Evolutionary conservation across 306 rosid genomes (phyloP), one percentile per base, ranked within the genome.

Genomic region (Acacia crassicarpa): DNA sequence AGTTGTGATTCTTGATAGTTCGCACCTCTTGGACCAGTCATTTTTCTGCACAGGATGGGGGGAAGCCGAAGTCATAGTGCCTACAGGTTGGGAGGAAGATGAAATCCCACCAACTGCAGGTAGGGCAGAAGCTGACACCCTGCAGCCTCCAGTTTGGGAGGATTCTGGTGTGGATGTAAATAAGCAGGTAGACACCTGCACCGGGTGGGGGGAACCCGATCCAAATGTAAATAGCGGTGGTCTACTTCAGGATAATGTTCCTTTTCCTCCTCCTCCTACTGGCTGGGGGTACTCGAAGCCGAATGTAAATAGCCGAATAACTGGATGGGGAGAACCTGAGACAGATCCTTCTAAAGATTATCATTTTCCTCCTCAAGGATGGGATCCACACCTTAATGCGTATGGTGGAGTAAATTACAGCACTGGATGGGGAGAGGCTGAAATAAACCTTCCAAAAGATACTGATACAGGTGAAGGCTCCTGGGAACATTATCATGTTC

Each of bases 1-100:
- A 53, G 75, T 74, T 61, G 83, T 87, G 81, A 74, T 80, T 80
- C 56, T 88, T 2, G 86, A 83, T 6, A 73, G 84, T 67, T 32
- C 87, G 41, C 87, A 85, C 53, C 80, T 78, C 63, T 54, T 84
- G 68, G 86, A 88, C 74, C 93, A 83, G 74, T 32, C 87, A 5
- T 27, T 89, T 77, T 33, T 80, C 15, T 65, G 80, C 65, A 78
- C 87, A 0, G 90, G 90, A 77, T 61, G 67, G 67, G 67, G 67
- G 35, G 90, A 77, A 63, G 33, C 53, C 2, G 53, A 48, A 58
- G 65, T 4, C 65, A 9, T 58, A 22, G 32, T 23, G 65, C 65
- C 65, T 58, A 74, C 86, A 1, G 90, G 90, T 73, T 87, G 90
- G 90, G 86, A 70, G 1, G 81, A 76, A 0, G 78, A 54, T 13